A percentile compares a stretch with the other conserved stretches of the same genome.
These are phyloP conservation scores for Coelastrella sp. DNA, from an alignment of 139 green algal species.

Conservation along the genomic window DNA sequence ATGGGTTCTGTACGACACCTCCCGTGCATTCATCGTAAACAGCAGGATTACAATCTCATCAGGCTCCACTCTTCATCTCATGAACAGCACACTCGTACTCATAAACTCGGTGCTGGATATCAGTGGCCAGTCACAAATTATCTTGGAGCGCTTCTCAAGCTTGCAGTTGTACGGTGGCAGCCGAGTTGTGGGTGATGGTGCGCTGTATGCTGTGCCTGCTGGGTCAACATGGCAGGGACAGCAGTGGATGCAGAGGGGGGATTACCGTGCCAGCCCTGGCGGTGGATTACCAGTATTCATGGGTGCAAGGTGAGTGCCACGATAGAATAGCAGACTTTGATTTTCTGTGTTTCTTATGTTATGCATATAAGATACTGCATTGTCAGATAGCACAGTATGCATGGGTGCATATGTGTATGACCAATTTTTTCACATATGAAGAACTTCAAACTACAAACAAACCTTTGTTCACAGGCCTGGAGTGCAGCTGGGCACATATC, in stretches of 20 bases:
- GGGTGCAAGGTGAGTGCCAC: not conserved
- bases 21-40: not conserved
- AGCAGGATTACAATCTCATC: not conserved
- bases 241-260: conserved; percentile 2
- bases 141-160: not conserved
- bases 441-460: not conserved
- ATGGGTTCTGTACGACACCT: conserved; percentile 25
- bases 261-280: conserved; percentile 27
- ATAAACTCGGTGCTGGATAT: conserved; percentile 20
- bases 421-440: not conserved
- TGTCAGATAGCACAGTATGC: not conserved
- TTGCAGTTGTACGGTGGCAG: conserved; percentile 25
- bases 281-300: conserved; percentile 26
- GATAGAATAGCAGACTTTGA: not conserved
- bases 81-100: conserved; percentile 32
- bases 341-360: not conserved
- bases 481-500: conserved; percentile 5
- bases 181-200: not conserved
- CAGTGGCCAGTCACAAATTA: not conserved
- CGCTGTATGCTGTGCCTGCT: conserved; percentile 21
- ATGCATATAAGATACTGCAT: not conserved
- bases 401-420: not conserved
- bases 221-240: conserved; percentile 7
- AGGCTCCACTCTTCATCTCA: not conserved
- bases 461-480: not conserved